These are phyloP conservation scores for Mycena vulgaris DNA, from an alignment of 768 basidiomycete genomes.

Conservation along the genomic window DNA sequence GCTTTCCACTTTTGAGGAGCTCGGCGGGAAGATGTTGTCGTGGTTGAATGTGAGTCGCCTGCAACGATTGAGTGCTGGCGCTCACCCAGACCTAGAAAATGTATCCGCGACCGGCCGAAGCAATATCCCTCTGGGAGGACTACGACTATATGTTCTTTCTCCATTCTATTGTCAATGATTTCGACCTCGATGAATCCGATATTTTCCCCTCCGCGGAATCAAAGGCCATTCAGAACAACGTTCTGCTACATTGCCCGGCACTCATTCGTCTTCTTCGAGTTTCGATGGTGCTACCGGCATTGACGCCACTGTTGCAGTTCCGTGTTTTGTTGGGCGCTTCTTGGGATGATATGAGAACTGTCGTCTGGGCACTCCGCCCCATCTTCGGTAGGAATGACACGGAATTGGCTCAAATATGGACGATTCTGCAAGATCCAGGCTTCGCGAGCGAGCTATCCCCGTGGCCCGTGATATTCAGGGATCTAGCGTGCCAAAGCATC, in stretches of 20 bases:
- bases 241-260: conserved; percentile 21
- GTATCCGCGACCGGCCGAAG: conserved; percentile 14
- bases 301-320: conserved; percentile 33
- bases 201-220: not conserved
- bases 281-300: conserved; percentile 28
- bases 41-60: conserved; percentile 34
- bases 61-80: not conserved
- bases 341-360: conserved; percentile 19
- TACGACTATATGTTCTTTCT: conserved; percentile 35
- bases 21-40: conserved; percentile 18
- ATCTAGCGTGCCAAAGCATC: conserved; percentile 32
- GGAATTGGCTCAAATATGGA: conserved; percentile 27
- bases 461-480: conserved; percentile 21
- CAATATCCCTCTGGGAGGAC: conserved; percentile 31
- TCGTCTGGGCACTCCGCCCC: conserved; percentile 29
- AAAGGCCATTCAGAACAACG: not conserved
- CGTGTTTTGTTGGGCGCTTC: conserved; percentile 26
- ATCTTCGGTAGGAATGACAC: conserved; percentile 12
- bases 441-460: conserved; percentile 19
- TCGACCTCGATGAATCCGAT: conserved; percentile 27
- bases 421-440: conserved; percentile 14
- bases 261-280: conserved; percentile 32
- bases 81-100: conserved; percentile 11
- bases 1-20: conserved; percentile 14
- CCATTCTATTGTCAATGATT: conserved; percentile 30